Base-by-base conservation (phyloP, 352 stramenopile species). In the Phytopythium kandeliae region DNA sequence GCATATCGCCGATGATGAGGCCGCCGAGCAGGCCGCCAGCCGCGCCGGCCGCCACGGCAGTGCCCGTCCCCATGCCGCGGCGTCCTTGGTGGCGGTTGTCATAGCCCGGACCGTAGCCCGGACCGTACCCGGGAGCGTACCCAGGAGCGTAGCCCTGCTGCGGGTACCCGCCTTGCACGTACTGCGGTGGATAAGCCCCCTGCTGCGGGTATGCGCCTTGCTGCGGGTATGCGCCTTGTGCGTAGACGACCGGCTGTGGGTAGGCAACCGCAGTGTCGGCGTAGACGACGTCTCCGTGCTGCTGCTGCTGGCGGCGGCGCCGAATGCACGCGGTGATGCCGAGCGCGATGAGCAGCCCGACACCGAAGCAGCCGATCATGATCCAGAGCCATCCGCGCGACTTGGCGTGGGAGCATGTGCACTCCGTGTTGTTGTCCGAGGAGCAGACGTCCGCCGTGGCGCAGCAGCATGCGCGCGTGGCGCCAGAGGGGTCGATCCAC, bases 21-120 rank as follows among this genome's bases (percentile, higher is more conserved):
- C 69, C 66, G 38, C 69, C 70, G n/a, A 78, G 30, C 2, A 81
- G 54, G 38, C 65, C 62, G n/a, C 62, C 63, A 24, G 62, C 70
- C 22, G 63, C 66, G 3, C 70, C 64, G 44, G 69, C 70, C 6
- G 66, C 69, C 25, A 76, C 57, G 19, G 61, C 63, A 26, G 55
- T 51, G 17, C 62, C 64, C 5, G 63, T 70, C 48, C 68, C 22
- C 38, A 44, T 44, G 10, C 38, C 38, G 17, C 11, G 21, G 17
- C 38, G 38, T n/a, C 40, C n/a, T 21, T 46, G 6, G 15, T 31
- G n/a, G 40, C 16, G 16, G 40, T 4, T 31, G 22, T 46, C 22
- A 7, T 44, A 35, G 31, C 31, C 31, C 31, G 28, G 28, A 33
- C 5, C 40, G 41, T 74, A 71, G 5, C 58, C 54, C 12, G 40